Evolutionary conservation across 345 rosid species (phyloP).

Genomic region (Lepidium didymum): DNA sequence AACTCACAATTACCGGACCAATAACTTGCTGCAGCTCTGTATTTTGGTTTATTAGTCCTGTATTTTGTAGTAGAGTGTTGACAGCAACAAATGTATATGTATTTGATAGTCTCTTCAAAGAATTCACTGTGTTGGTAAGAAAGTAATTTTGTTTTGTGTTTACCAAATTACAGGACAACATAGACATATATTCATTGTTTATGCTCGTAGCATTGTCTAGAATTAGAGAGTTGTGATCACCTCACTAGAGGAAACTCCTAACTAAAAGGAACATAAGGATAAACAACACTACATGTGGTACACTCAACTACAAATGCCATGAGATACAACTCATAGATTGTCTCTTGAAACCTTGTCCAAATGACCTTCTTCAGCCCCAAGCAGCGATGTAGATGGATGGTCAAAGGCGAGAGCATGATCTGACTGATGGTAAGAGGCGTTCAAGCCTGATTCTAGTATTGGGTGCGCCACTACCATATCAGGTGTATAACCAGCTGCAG

Average conservation of each 20-base stretch:
- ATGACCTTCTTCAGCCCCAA: constrained; percentile 37
- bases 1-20: not conserved
- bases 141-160: constrained; percentile 9
- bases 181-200: constrained; percentile 21
- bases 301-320: constrained; percentile 22
- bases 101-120: not conserved
- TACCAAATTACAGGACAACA: constrained; percentile 11
- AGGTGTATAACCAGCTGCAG: constrained; percentile 36
- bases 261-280: constrained; percentile 16
- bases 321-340: constrained; percentile 29
- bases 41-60: not conserved
- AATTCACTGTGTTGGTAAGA: not conserved
- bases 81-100: not conserved
- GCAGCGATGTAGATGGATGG: constrained; percentile 42
- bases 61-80: too few species aligned
- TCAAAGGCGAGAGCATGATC: constrained; percentile 46
- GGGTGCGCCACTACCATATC: constrained; percentile 52
- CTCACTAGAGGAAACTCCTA: constrained; percentile 21
- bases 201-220: constrained; percentile 14
- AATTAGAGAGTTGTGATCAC: constrained; percentile 21
- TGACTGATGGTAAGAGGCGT: constrained; percentile 46
- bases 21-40: too few species aligned
- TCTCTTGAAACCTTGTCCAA: constrained; percentile 47
- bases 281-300: constrained; percentile 21
- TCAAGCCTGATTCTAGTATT: constrained; percentile 77